Evolutionary conservation across 176 grass and related monocot species (phyloP).

Genomic region (Carex kokanica): DNA sequence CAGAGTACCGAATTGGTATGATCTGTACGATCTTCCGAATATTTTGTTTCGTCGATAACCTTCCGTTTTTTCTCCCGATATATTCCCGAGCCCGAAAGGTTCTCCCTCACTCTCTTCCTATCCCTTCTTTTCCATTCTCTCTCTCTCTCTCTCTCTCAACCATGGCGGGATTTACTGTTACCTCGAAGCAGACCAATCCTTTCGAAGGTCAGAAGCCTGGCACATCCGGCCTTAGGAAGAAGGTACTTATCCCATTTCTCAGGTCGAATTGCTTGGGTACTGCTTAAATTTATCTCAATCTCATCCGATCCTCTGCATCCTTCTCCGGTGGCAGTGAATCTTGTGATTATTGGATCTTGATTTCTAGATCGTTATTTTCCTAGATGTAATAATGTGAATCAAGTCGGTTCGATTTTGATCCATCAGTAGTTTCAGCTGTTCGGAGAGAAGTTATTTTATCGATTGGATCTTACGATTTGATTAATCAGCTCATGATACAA

Average conservation of each 20-base stretch:
- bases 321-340: not conserved
- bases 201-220: conserved; percentile 97
- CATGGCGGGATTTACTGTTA: conserved; percentile 57
- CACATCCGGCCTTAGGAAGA: conserved; percentile 94
- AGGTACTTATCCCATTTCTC: conserved; percentile 37
- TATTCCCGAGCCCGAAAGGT: conserved; percentile 23
- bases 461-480: conserved; percentile 10
- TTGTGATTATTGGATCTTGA: conserved; percentile 29
- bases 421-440: not conserved
- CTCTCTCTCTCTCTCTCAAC: conserved; percentile 9
- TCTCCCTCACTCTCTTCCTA: conserved; percentile 35
- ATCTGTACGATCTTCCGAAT: not conserved
- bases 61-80: conserved; percentile 18
- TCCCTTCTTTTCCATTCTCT: conserved; percentile 31
- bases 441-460: not conserved
- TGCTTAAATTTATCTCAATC: not conserved
- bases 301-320: not conserved
- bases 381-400: not conserved
- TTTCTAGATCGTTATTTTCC: not conserved
- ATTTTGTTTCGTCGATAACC: not conserved
- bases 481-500: not conserved
- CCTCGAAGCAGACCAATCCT: conserved; percentile 61
- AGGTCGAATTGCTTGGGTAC: too few relatives aligned
- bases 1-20: not conserved
- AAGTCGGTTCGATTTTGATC: not conserved